A percentile compares a stretch with the other conserved stretches of the same genome.
Evolutionary conservation across 176 grass and related monocot species (phyloP).

Genomic region (Triticum monococcum): DNA sequence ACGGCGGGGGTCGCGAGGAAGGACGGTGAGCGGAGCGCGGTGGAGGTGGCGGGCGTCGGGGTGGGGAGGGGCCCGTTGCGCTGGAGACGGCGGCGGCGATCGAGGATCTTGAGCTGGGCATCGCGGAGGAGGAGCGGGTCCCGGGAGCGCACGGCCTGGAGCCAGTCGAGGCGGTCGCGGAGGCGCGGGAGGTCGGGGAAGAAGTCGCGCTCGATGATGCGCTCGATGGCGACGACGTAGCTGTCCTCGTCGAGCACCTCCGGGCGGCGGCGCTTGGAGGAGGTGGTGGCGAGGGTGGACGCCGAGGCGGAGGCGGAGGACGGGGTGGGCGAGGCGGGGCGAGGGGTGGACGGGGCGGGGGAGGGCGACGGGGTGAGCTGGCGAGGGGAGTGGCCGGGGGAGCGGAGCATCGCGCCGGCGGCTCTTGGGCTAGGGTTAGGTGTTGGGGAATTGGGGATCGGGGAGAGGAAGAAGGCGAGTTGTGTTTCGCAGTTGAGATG

Average conservation of each 20-base stretch:
- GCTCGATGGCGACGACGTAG: slow-evolving; percentile 76
- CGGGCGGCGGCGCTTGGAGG: slow-evolving; percentile 56
- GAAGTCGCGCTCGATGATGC: slow-evolving; percentile 94
- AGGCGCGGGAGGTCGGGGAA: slow-evolving; percentile 88
- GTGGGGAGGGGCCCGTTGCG: slow-evolving; percentile 30
- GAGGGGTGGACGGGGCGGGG: slow-evolving; percentile 27
- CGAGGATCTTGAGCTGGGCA: slow-evolving; percentile 94
- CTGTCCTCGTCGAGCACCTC: slow-evolving; percentile 86
- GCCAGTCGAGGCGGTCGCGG: slow-evolving; percentile 92
- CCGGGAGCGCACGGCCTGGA: slow-evolving; percentile 75
- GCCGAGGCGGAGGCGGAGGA: slow-evolving; percentile 28
- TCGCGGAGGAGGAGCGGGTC: slow-evolving; percentile 88
- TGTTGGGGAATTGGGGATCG: slow-evolving; percentile 2
- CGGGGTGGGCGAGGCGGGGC: slow-evolving; percentile 15
- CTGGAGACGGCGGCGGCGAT: slow-evolving; percentile 44
- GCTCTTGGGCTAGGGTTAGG: slow-evolving; percentile 46
- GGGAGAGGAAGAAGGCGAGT: background rate
- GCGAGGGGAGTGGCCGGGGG: slow-evolving; percentile 87
- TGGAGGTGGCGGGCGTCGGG: slow-evolving; percentile 58
- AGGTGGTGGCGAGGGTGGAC: slow-evolving; percentile 11
- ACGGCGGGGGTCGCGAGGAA: slow-evolving; percentile 51
- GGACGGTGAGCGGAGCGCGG: slow-evolving; percentile 59
- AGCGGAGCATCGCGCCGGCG: slow-evolving; percentile 64
- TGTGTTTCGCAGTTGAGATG: background rate
- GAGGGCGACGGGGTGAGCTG: slow-evolving; percentile 44